Conservation (phyloP, 2,329 filamentous ascomycete genomes). For the Pseudocercospora crystallina region DNA sequence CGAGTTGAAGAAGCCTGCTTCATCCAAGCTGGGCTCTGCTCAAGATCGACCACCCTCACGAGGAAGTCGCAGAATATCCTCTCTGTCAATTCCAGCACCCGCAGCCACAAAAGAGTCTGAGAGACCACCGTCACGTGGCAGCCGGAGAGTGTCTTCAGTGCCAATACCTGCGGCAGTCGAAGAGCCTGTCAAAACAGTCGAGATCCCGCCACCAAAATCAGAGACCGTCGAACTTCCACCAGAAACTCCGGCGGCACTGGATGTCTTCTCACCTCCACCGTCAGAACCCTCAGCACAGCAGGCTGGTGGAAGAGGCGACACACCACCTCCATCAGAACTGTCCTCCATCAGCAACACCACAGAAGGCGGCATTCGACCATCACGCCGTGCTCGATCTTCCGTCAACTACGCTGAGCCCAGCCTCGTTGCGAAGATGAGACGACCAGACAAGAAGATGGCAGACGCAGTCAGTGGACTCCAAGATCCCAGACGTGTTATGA, state of each 20-base stretch:
- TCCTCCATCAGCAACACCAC: conserved; percentile 33
- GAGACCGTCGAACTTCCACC: conserved; percentile 16
- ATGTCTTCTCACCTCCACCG: conserved; percentile 46
- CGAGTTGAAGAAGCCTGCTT: conserved; percentile 21
- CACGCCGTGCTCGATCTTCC: conserved; percentile 45
- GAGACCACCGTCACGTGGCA: conserved; percentile 30
- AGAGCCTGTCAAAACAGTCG: conserved; percentile 22
- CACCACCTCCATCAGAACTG: conserved; percentile 45
- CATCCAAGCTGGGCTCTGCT: conserved; percentile 11
- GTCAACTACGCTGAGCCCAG: conserved; percentile 53
- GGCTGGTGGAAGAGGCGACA: conserved; percentile 34
- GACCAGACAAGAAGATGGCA: conserved; percentile 47
- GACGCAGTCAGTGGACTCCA: conserved; percentile 44
- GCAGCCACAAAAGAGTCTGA: conserved; percentile 21
- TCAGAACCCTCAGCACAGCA: conserved; percentile 40
- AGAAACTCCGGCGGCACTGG: conserved; percentile 32
- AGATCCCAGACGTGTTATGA: conserved; percentile 31
- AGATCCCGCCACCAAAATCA: conserved; percentile 22
- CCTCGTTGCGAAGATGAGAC: conserved; percentile 50
- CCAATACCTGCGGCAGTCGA: conserved; percentile 22
- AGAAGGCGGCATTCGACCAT: conserved; percentile 39
- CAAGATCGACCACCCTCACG: conserved; percentile 31
- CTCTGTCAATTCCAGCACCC: conserved; percentile 23
- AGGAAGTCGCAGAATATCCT: conserved; percentile 23
- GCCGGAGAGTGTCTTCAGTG: conserved; percentile 23